Conservation (phyloP, 768 basidiomycete genomes). For the Clavaria fumosa region DNA sequence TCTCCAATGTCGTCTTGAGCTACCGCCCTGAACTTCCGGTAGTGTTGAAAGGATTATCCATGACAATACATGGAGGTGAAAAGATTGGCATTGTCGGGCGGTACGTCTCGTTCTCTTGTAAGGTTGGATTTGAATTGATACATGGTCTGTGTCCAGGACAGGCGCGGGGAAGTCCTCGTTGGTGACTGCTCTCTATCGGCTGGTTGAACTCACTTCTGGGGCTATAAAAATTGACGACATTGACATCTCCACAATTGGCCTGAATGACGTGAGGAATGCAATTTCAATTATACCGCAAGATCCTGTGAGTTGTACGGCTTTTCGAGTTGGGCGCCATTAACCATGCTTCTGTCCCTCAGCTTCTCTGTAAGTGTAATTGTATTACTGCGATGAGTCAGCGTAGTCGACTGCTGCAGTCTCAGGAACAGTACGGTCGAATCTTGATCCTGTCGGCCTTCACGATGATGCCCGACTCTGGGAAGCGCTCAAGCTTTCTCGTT, state of each 20-base stretch:
- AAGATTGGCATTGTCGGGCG: conserved; percentile 85
- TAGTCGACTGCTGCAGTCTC: conserved; percentile 35
- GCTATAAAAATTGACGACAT: conserved; percentile 66
- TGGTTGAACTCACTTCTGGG: conserved; percentile 69
- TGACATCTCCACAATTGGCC: conserved; percentile 71
- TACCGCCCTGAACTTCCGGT: conserved; percentile 82
- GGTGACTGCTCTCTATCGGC: conserved; percentile 74
- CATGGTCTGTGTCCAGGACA: conserved; percentile 29
- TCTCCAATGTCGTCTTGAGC: conserved; percentile 61
- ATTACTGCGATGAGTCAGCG: not conserved
- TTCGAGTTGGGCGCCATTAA: not conserved
- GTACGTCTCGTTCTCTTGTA: conserved; percentile 15
- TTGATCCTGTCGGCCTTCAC: conserved; percentile 76
- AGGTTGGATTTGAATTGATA: not conserved
- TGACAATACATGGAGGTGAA: conserved; percentile 61
- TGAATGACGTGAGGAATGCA: conserved; percentile 51
- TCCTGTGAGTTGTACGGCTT: conserved; percentile 29
- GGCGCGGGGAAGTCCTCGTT: conserved; percentile 86
- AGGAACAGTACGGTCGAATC: conserved; percentile 71
- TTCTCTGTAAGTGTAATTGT: conserved; percentile 29
- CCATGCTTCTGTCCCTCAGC: no score
- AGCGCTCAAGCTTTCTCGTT: conserved; percentile 69
- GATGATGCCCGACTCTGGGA: conserved; percentile 80
- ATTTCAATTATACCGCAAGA: conserved; percentile 81
- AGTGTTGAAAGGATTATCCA: conserved; percentile 69